Evolutionary conservation across 495 filamentous ascomycete genomes (phyloP).

Genomic region (Penicillium goetzii): DNA sequence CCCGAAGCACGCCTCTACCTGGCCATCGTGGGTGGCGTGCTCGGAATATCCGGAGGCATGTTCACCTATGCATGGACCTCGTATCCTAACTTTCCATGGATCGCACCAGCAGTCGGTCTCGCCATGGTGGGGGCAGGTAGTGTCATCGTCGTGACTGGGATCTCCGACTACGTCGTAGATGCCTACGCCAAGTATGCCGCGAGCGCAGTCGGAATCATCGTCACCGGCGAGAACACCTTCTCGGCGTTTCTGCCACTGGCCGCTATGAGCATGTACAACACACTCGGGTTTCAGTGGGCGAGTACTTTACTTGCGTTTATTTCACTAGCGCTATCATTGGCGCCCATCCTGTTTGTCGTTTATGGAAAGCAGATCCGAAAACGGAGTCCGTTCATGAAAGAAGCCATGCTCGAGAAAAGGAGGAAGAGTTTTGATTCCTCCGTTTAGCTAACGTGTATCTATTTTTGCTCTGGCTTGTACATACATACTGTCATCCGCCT

Average conservation of each 20-base stretch:
- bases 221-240: conserved; percentile 43
- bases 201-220: conserved; percentile 42
- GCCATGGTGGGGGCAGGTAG: conserved; percentile 40
- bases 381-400: conserved; percentile 44
- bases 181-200: conserved; percentile 40
- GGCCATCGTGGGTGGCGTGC: conserved; percentile 33
- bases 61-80: conserved; percentile 47
- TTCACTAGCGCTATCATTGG: conserved; percentile 35
- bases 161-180: conserved; percentile 40
- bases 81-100: conserved; percentile 39
- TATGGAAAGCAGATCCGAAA: conserved; percentile 36
- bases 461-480: conserved; percentile 9
- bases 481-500: not conserved
- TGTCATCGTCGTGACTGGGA: conserved; percentile 35
- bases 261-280: conserved; percentile 45
- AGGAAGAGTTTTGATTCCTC: conserved; percentile 30
- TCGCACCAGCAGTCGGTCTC: conserved; percentile 44
- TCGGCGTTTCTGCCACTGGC: conserved; percentile 46
- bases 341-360: conserved; percentile 37
- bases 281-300: conserved; percentile 50
- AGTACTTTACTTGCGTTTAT: conserved; percentile 47
- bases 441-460: conserved; percentile 10
- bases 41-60: conserved; percentile 43
- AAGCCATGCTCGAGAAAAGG: conserved; percentile 34
- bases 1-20: conserved; percentile 45